phyloP scores from a whole-genome alignment of 2,329 filamentous ascomycete genomes.

The Diaporthe vexans region DNA sequence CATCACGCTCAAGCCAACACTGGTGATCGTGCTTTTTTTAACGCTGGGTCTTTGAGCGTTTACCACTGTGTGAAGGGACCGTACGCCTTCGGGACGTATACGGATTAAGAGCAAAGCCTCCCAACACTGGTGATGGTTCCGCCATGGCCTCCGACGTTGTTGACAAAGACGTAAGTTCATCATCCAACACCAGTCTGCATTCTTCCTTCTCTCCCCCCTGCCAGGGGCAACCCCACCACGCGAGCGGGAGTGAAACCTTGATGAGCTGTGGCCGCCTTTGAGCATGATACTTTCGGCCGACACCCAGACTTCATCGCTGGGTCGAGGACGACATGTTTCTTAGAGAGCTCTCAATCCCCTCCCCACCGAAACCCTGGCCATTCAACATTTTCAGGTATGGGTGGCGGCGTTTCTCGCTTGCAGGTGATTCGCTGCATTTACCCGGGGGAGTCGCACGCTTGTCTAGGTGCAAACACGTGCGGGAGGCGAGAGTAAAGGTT shows the following conservation, averaged over 20 bases:
- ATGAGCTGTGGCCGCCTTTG: background rate
- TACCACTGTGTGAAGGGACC: too few relatives aligned
- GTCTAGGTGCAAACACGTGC: slow-evolving; percentile 5
- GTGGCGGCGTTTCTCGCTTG: slow-evolving; percentile 27
- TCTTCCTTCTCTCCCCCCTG: slow-evolving; percentile 26
- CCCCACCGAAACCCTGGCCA: background rate
- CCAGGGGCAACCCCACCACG: slow-evolving; percentile 3
- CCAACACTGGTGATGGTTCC: background rate
- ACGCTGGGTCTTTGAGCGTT: too few relatives aligned
- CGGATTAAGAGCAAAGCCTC: too few relatives aligned
- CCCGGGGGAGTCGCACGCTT: slow-evolving; percentile 12
- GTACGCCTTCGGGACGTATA: too few relatives aligned
- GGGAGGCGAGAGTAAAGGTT: slow-evolving; percentile 23
- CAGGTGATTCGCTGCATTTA: slow-evolving; percentile 4
- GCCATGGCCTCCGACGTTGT: background rate
- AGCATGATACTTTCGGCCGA: background rate
- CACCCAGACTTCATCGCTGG: slow-evolving; percentile 23
- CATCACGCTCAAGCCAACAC: background rate
- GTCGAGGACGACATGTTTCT: background rate
- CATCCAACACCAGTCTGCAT: slow-evolving; percentile 22
- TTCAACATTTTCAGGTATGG: background rate
- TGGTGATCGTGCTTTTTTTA: too few relatives aligned
- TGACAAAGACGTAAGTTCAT: slow-evolving; percentile 12
- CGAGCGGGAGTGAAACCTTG: slow-evolving; percentile 28
- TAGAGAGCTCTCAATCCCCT: background rate